Evolutionary conservation across 768 basidiomycete genomes (phyloP), one percentile per base, ranked within the genome.

Genomic region (Boletus patriciae): DNA sequence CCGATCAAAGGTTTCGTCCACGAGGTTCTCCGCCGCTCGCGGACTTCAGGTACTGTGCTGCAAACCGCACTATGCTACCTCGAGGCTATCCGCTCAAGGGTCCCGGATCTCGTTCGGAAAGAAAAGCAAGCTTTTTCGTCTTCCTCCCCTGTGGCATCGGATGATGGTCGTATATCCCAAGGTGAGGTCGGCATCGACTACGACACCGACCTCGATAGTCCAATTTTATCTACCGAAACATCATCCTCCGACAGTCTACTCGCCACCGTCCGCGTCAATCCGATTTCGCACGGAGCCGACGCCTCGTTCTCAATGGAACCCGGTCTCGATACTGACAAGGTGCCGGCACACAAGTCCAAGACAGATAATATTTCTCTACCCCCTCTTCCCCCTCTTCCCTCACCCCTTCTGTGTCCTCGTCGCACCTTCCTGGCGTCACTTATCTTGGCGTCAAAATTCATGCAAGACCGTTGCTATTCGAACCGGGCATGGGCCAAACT

Each of bases 401-500:
- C 87, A 0, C 90, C 92, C 0, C 81, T 97, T 27, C 80, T 92
- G 41, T 96, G 94, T 66, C 92, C 94, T 3, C 84, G 94, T 27
- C 83, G 94, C 25, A 84, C 92, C 0, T 97, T 98, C 73, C 78
- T 97, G 10, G 92, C 92, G 0, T 85, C 91, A 0, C 77, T 98
- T 41, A 92, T 98, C 54, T 79, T 93, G 50, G 95, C 94, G 0
- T 88, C 90, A 16, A 98, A 98, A 65, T 95, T 95, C 68, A 85
- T 90, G 59, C 93, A 95, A 75, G 94, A 98, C 66, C 87, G 91
- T 49, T 92, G 90, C 42, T 97, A 95, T 65, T 94, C 92, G 15
- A 96, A 97, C 70, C 84, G 86, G 27, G 94, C 94, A 18, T 97
- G 95, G 95, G 90, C 91, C 2, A 94, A 94, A 66, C 81, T 98